A percentile compares a stretch with the other conserved stretches of the same genome.
phyloP scores from a whole-genome alignment of 108 stramenopile genomes.

The Epithemia pelagica region DNA sequence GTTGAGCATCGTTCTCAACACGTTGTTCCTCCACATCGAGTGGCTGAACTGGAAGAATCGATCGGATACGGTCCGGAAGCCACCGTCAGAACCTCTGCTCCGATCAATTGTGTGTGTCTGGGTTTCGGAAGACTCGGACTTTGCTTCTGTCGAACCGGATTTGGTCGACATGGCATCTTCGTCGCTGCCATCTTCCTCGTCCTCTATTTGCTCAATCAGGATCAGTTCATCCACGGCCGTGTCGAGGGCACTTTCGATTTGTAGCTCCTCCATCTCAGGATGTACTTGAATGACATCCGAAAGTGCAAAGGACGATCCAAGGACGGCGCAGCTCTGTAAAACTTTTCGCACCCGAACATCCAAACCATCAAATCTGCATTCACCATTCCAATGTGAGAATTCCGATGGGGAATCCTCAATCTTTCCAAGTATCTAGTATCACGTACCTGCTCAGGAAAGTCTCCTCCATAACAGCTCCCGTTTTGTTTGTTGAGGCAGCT shows the following conservation, averaged over 20 bases:
- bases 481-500: constrained; percentile 3
- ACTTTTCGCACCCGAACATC: constrained; percentile 43
- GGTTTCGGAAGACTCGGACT: background rate
- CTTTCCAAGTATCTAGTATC: too few relatives aligned
- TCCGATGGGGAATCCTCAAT: too few relatives aligned
- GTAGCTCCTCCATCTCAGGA: constrained; percentile 30
- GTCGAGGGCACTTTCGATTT: constrained; percentile 27
- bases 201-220: constrained; percentile 32
- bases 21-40: constrained; percentile 50
- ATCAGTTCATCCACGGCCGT: constrained; percentile 57
- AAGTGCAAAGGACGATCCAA: constrained; percentile 45
- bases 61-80: constrained; percentile 4
- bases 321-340: constrained; percentile 42
- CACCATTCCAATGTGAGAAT: too few relatives aligned
- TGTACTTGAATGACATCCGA: constrained; percentile 39
- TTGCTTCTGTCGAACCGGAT: background rate
- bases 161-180: background rate
- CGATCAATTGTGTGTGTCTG: constrained; percentile 2
- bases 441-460: constrained; percentile 25
- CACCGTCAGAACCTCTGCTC: background rate
- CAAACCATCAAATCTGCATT: constrained; percentile 37
- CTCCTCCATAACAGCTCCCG: constrained; percentile 28
- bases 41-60: constrained; percentile 41
- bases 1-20: constrained; percentile 44
- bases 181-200: constrained; percentile 19